Percentiles rank a stretch among this genome's conserved stretches.
phyloP scores from a whole-genome alignment of 805 yeast genomes.

The Teunomyces cretensis region DNA sequence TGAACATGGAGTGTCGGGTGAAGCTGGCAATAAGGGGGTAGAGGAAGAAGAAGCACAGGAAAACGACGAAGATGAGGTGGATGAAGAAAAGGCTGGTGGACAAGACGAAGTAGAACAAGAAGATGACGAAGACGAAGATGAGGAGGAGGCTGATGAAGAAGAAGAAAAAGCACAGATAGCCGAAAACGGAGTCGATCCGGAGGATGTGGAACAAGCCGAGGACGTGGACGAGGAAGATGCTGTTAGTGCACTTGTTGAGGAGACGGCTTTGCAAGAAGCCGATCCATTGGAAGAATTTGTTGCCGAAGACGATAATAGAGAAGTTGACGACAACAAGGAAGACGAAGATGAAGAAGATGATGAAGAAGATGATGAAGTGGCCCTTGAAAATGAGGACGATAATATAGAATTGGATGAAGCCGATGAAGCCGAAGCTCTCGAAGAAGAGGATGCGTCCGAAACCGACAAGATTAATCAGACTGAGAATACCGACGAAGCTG shows the following conservation, averaged over 20 bases:
- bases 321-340: too few relatives aligned
- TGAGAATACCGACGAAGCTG: constrained; percentile 7
- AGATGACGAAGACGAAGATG: constrained; percentile 4
- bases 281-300: too few relatives aligned
- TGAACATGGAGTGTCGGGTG: too few relatives aligned
- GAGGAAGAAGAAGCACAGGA: constrained; percentile 6
- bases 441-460: background rate
- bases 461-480: background rate
- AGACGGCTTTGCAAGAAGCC: too few relatives aligned
- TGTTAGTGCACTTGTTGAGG: background rate
- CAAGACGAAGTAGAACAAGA: constrained; percentile 7
- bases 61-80: constrained; percentile 5
- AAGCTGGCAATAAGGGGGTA: background rate
- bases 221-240: constrained; percentile 9
- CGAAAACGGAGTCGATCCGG: constrained; percentile 9
- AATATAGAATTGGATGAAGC: background rate
- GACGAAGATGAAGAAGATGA: background rate
- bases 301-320: too few relatives aligned
- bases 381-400: background rate
- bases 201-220: constrained; percentile 11
- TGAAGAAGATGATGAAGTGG: background rate
- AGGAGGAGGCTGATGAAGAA: background rate
- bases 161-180: background rate
- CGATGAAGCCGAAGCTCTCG: constrained; percentile 3
- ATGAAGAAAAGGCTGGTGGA: constrained; percentile 7